phyloP scores from a whole-genome alignment of 73 alveolate species.

The Paramecium sonneborni region DNA sequence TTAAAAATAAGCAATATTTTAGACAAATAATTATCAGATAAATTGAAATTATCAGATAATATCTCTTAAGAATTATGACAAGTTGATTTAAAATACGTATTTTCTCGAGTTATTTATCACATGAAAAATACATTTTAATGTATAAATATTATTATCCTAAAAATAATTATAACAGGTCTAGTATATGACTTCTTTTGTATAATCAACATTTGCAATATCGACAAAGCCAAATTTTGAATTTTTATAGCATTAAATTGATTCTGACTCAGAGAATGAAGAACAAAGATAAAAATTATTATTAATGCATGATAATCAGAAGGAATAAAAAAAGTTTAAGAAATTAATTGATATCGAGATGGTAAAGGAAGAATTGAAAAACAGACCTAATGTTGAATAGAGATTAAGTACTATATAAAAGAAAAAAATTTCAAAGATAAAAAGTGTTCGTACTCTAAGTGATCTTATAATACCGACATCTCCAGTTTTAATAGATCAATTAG shows the following conservation, averaged over 20 bases:
- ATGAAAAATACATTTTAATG: not conserved
- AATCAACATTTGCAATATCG: not conserved
- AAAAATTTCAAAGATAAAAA: not conserved
- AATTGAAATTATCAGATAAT: not conserved
- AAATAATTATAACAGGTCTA: not conserved
- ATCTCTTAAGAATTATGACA: not conserved
- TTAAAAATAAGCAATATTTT: not conserved
- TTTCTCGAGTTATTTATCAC: not conserved
- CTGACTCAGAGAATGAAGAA: slow-evolving; percentile 6
- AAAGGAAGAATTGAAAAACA: not conserved
- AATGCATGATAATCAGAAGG: not conserved
- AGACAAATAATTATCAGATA: not conserved
- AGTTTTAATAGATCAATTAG: not conserved
- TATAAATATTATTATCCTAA: not conserved
- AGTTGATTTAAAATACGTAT: not conserved
- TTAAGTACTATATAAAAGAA: not conserved
- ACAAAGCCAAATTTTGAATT: not conserved
- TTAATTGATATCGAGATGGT: not conserved
- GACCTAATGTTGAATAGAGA: not conserved
- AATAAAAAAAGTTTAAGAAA: slow-evolving; percentile 15
- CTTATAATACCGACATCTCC: slow-evolving; percentile 40
- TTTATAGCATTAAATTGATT: not conserved
- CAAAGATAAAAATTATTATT: not conserved
- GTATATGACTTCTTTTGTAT: not conserved
- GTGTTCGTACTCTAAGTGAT: not conserved